phyloP scores from a whole-genome alignment of 1,284 basidiomycete species.

The Amylostereum areolatum region DNA sequence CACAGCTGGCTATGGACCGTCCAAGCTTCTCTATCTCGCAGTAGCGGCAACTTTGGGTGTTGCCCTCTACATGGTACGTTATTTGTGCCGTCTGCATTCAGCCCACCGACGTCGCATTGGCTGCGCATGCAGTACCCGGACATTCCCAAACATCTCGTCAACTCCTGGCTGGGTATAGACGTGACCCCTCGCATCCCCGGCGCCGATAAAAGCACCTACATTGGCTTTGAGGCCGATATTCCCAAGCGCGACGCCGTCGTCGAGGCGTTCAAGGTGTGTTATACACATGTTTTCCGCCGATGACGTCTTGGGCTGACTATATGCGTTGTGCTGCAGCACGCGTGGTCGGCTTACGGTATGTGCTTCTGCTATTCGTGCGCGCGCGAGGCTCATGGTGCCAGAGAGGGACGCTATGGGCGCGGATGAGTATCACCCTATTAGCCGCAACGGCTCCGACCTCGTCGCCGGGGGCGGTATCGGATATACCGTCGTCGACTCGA shows the following conservation, averaged over 20 bases:
- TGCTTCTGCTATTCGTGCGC: constrained; percentile 8
- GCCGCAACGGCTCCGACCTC: constrained; percentile 69
- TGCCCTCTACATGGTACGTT: no score
- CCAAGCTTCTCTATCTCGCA: no score
- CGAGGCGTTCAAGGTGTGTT: constrained; percentile 69
- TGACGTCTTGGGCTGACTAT: constrained; percentile 2
- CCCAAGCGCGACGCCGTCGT: constrained; percentile 64
- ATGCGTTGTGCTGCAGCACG: constrained; percentile 44
- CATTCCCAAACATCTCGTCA: constrained; percentile 3
- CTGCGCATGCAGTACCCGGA: background rate
- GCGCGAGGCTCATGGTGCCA: constrained; percentile 27
- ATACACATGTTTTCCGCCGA: background rate
- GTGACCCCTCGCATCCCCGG: constrained; percentile 14
- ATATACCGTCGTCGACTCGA: constrained; percentile 77
- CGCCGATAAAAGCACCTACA: constrained; percentile 6
- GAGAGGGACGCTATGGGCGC: constrained; percentile 84
- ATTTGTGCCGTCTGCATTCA: no score
- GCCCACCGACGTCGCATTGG: no score
- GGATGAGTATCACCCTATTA: constrained; percentile 87
- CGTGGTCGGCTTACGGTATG: constrained; percentile 75
- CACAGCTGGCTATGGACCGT: no score
- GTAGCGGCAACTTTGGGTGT: no score
- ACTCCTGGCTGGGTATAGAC: constrained; percentile 8
- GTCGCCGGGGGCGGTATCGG: constrained; percentile 75
- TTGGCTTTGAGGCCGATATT: constrained; percentile 47